Conservation (phyloP, 129 eudicot species). For the Pulicaria dysenterica region DNA sequence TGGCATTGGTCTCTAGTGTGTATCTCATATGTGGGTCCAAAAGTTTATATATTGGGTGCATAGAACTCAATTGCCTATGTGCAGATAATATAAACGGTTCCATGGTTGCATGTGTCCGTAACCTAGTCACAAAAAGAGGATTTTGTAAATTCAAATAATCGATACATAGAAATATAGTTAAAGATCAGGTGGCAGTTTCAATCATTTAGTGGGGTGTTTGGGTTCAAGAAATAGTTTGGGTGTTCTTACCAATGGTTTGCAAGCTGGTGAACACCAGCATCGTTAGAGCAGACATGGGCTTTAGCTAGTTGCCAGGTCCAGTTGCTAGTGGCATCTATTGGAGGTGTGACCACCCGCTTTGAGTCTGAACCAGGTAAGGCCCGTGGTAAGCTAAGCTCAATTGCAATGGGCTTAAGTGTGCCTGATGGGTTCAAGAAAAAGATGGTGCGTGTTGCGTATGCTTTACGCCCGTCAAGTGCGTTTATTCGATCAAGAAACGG, state of each 20-base stretch:
- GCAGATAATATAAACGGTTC: slow-evolving; percentile 95
- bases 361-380: slow-evolving; percentile 53
- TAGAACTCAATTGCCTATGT: slow-evolving; percentile 81
- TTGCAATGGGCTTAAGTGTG: slow-evolving; percentile 90
- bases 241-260: slow-evolving; percentile 75
- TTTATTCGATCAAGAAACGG: slow-evolving; percentile 83
- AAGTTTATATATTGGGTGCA: slow-evolving; percentile 93
- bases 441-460: slow-evolving; percentile 88
- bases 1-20: slow-evolving; percentile 79
- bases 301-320: slow-evolving; percentile 95
- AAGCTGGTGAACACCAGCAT: slow-evolving; percentile 96
- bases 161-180: not conserved
- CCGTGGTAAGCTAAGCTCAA: slow-evolving; percentile 80
- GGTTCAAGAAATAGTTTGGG: not conserved
- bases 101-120: slow-evolving; percentile 87
- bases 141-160: not conserved
- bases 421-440: slow-evolving; percentile 64
- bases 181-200: not conserved
- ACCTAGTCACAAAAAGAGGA: slow-evolving; percentile 39
- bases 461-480: slow-evolving; percentile 85
- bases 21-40: slow-evolving; percentile 98
- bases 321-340: slow-evolving; percentile 72
- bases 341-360: slow-evolving; percentile 86
- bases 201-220: not conserved
- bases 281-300: slow-evolving; percentile 94